Evolutionary conservation across 164 flowering plant species (phyloP), one percentile per base, ranked within the genome.

Genomic region (Kalanchoe fedtschenkoi): DNA sequence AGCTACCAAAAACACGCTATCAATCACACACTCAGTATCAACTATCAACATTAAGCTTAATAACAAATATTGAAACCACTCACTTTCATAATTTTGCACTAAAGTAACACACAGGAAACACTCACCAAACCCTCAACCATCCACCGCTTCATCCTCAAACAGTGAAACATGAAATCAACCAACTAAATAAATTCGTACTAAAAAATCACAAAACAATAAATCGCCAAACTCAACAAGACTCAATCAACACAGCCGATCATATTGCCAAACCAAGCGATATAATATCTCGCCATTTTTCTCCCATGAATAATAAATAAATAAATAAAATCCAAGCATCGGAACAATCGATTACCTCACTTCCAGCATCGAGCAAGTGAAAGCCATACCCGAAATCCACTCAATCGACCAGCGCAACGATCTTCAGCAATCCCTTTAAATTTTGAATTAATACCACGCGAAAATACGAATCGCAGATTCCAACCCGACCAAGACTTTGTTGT

Each of bases 331-430:
- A n/a, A n/a, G n/a, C n/a, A n/a, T n/a, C n/a, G n/a, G n/a, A 58
- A 10, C 21, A 58, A 10, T 34, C 24, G 34, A 17, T 58, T 28
- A 58, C 61, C 61, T 34, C 61, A 19, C 16, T 58, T 34, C 61
- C 41, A 58, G 41, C 42, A 58, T 58, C 11, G 28, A 58, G 15
- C 61, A 58, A 32, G 22, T 58, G 42, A 34, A 15, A 6, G 61
- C 28, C 61, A 34, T 58, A 26, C 26, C 32, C 0, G 11, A 24
- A 13, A 51, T 32, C 30, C 0, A 3, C 16, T 24, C 30, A 51
- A 51, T 11, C 32, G 56, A 51, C 14, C 32, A 51, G 11, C 56
- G 26, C 56, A 24, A 51, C 32, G 14, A 51, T 7, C 6, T 13
- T 2, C 15, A 26, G 32, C 56, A 26, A 51, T 24, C 17, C 16